phyloP scores from a whole-genome alignment of 805 yeast genomes.

The Zygoascus biomembranicola region DNA sequence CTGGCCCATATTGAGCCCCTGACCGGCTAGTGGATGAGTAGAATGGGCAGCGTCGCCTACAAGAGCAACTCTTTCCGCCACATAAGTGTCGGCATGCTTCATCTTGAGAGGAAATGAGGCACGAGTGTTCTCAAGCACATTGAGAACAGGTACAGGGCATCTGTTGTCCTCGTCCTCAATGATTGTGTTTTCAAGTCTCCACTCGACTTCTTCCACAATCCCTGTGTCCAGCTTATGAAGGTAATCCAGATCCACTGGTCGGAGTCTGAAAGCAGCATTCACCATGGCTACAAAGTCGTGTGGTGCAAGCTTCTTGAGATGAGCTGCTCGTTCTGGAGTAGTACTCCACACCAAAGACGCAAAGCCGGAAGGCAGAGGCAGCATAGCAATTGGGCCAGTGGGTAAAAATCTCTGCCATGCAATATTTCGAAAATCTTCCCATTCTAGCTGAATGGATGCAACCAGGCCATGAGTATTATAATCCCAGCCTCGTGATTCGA shows the following conservation, averaged over 20 bases:
- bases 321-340: conserved; percentile 61
- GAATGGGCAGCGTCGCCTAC: conserved; percentile 98
- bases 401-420: conserved; percentile 92
- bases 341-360: conserved; percentile 96
- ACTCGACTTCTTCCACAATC: conserved; percentile 58
- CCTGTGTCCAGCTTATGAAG: conserved; percentile 43
- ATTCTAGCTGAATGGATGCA: conserved; percentile 70
- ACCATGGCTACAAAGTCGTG: conserved; percentile 59
- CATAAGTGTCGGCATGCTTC: conserved; percentile 86
- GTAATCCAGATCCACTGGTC: conserved; percentile 66
- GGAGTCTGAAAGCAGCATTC: conserved; percentile 81
- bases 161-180: conserved; percentile 44
- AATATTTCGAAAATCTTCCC: conserved; percentile 58
- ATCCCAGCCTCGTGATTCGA: conserved; percentile 86
- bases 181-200: conserved; percentile 49
- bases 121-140: conserved; percentile 54
- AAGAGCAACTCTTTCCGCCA: conserved; percentile 77
- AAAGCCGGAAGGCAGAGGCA: conserved; percentile 78
- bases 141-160: conserved; percentile 59
- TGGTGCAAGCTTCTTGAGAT: conserved; percentile 50
- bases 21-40: conserved; percentile 96
- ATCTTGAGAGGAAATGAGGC: conserved; percentile 84
- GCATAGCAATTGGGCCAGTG: conserved; percentile 86
- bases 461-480: conserved; percentile 89
- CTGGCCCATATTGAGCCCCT: conserved; percentile 97